Conservation (phyloP, 192 early-diverging fungal genomes). For the Umbelopsis sp. region DNA sequence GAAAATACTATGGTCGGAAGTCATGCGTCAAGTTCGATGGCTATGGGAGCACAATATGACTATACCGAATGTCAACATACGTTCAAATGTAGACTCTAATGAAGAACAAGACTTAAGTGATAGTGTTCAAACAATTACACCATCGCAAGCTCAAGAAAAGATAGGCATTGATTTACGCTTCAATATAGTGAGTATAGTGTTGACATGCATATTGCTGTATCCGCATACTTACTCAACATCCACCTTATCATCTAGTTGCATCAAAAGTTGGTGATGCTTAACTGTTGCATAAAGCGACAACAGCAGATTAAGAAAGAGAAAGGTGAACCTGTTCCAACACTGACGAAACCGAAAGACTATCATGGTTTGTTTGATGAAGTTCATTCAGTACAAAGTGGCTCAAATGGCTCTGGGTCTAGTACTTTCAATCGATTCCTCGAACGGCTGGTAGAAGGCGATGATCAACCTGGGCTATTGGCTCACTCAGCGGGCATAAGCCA, state of each 20-base stretch:
- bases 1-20: slow-evolving; percentile 69
- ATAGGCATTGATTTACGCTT: slow-evolving; percentile 67
- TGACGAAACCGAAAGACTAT: slow-evolving; percentile 18
- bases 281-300: slow-evolving; percentile 69
- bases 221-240: not conserved
- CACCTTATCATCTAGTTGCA: slow-evolving; percentile 38
- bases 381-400: not conserved
- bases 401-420: not conserved
- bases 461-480: slow-evolving; percentile 5
- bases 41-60: slow-evolving; percentile 63
- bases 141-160: slow-evolving; percentile 19
- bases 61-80: slow-evolving; percentile 55
- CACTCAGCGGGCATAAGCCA: not conserved
- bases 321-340: slow-evolving; percentile 20
- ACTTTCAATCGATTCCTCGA: not conserved
- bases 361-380: slow-evolving; percentile 27
- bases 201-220: not conserved
- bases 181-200: slow-evolving; percentile 43
- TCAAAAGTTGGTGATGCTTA: slow-evolving; percentile 83
- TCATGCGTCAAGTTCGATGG: slow-evolving; percentile 60
- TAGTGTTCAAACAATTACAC: slow-evolving; percentile 17
- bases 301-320: slow-evolving; percentile 27
- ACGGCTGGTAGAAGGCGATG: slow-evolving; percentile 10
- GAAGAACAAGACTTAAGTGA: slow-evolving; percentile 6
- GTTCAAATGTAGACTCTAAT: not conserved